A percentile compares a stretch with the other conserved stretches of the same genome.
Evolutionary conservation across 208 protist genomes (phyloP).

Genomic region (Leishmania amazonensis): DNA sequence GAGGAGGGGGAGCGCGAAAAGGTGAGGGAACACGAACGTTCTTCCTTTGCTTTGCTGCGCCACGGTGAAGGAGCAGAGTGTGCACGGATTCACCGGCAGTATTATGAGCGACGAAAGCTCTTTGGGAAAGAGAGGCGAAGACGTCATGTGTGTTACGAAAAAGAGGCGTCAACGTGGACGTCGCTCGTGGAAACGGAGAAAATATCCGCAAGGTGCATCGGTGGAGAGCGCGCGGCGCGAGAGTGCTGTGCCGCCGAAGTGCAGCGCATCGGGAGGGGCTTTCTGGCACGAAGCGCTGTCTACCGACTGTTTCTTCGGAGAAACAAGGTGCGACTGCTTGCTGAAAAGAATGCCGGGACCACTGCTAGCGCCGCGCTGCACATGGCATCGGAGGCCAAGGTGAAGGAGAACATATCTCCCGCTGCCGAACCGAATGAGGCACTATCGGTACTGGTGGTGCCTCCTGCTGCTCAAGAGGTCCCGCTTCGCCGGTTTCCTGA

Average conservation of each 20-base stretch:
- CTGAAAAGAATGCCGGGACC: neutral
- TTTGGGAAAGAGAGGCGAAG: conserved; percentile 18
- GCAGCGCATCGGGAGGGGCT: conserved; percentile 34
- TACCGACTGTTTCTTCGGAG: neutral
- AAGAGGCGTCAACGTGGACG: neutral
- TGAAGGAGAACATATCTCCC: too few relatives aligned
- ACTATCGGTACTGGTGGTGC: neutral
- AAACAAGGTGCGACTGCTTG: neutral
- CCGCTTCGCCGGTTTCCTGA: conserved; percentile 11
- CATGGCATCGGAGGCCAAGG: neutral
- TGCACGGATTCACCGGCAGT: conserved; percentile 1
- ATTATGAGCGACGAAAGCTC: conserved; percentile 13
- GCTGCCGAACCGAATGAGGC: neutral
- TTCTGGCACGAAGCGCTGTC: neutral
- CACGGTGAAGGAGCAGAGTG: neutral
- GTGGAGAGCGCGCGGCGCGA: neutral
- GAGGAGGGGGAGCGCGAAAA: conserved; percentile 22
- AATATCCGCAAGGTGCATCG: neutral
- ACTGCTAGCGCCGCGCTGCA: neutral
- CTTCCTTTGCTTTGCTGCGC: neutral
- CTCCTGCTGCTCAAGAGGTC: neutral
- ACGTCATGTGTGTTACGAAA: neutral
- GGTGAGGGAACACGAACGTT: neutral
- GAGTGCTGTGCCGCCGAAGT: conserved; percentile 9
- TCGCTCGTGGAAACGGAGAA: neutral